phyloP scores from a whole-genome alignment of 2,329 filamentous ascomycete species.

The Pseudomassariella vexata region DNA sequence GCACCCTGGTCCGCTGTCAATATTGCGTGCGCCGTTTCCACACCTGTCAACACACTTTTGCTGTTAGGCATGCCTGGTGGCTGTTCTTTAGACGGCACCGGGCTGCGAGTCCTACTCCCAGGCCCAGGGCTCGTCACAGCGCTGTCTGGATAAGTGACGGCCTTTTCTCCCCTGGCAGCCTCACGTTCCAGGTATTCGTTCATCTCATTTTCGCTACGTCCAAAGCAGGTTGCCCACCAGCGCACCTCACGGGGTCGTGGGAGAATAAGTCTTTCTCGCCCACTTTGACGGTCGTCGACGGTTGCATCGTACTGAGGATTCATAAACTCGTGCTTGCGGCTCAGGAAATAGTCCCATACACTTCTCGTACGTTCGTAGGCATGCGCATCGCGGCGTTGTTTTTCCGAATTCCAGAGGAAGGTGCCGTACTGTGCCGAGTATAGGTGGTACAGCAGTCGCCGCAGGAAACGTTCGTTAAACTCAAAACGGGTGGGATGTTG shows the following conservation, averaged over 20 bases:
- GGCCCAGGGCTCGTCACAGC: conserved; percentile 34
- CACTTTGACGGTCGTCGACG: conserved; percentile 73
- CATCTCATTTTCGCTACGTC: conserved; percentile 86
- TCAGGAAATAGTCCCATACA: conserved; percentile 94
- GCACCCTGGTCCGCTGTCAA: conserved; percentile 32
- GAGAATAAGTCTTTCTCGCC: conserved; percentile 78
- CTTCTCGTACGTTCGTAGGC: conserved; percentile 70
- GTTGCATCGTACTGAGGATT: conserved; percentile 73
- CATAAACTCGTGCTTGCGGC: conserved; percentile 71
- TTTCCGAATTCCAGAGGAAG: conserved; percentile 93
- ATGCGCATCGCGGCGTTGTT: conserved; percentile 68
- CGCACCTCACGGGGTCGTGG: conserved; percentile 71
- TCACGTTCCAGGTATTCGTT: conserved; percentile 61
- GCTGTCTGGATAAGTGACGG: conserved; percentile 22
- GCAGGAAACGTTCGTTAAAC: conserved; percentile 90
- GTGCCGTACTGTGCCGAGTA: conserved; percentile 97
- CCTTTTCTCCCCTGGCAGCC: conserved; percentile 40
- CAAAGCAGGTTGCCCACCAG: conserved; percentile 92
- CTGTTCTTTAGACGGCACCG: conserved; percentile 23
- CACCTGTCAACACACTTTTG: conserved; percentile 51
- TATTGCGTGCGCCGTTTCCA: conserved; percentile 52
- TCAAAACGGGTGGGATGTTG: conserved; percentile 89
- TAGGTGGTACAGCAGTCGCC: conserved; percentile 84
- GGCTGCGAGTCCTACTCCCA: conserved; percentile 24
- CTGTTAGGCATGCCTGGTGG: conserved; percentile 31